These are phyloP conservation scores for Eucalyptus sp. DNA, from an alignment of 345 rosid species.

Conservation along the genomic window DNA sequence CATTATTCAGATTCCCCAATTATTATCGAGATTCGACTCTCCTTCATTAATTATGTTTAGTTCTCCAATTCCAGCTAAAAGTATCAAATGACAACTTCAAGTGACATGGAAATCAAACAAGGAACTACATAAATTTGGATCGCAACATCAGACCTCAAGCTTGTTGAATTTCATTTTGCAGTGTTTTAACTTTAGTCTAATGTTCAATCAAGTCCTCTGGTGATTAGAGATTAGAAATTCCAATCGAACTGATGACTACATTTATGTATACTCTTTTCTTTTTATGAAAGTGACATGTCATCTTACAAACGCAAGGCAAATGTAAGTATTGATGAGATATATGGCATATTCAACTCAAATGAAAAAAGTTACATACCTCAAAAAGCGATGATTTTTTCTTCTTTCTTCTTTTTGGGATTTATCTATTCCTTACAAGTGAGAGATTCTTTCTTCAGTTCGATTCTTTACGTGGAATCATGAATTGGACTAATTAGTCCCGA, in stretches of 20 bases:
- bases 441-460: neutral
- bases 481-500: neutral
- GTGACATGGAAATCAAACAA: neutral
- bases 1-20: neutral
- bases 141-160: neutral
- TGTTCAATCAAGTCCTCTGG: neutral
- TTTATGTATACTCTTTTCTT: neutral
- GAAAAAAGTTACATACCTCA: neutral
- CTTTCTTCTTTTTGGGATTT: neutral
- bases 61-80: neutral
- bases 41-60: neutral
- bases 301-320: neutral
- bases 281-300: neutral
- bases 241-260: rapidly evolving
- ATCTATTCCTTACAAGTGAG: neutral
- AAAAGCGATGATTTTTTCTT: no score
- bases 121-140: neutral
- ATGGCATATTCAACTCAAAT: neutral
- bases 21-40: neutral
- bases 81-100: neutral
- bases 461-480: neutral
- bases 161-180: neutral
- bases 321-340: neutral
- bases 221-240: neutral
- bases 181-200: neutral